phyloP scores from a whole-genome alignment of 495 filamentous ascomycete species.

The Podospora pseudocomata region DNA sequence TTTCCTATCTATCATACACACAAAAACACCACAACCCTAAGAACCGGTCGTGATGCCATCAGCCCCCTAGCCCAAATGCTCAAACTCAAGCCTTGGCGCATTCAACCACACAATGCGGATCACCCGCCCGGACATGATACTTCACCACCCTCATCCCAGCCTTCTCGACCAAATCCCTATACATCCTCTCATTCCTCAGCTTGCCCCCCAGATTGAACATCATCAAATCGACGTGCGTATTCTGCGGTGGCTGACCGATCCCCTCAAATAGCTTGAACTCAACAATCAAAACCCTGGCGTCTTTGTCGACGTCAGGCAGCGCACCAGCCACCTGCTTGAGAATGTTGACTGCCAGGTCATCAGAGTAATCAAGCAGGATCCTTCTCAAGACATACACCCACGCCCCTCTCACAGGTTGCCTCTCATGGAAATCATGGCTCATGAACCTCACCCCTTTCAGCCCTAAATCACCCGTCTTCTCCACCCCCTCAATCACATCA shows the following conservation, averaged over 20 bases:
- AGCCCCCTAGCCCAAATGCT: neutral
- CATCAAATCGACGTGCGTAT: slow-evolving; percentile 30
- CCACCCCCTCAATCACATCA: slow-evolving; percentile 37
- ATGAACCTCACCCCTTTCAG: slow-evolving; percentile 34
- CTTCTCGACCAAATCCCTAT: slow-evolving; percentile 12
- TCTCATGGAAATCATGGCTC: slow-evolving; percentile 40
- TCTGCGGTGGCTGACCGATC: slow-evolving; percentile 17
- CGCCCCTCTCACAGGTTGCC: slow-evolving; percentile 49
- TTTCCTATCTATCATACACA: neutral
- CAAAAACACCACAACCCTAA: neutral
- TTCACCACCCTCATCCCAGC: slow-evolving; percentile 27
- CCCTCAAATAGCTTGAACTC: slow-evolving; percentile 25
- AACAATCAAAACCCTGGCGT: slow-evolving; percentile 30
- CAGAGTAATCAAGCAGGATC: slow-evolving; percentile 53
- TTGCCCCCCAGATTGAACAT: slow-evolving; percentile 36
- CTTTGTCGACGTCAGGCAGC: slow-evolving; percentile 29
- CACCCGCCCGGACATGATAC: slow-evolving; percentile 19
- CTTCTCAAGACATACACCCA: slow-evolving; percentile 47
- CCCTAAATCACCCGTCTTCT: slow-evolving; percentile 11
- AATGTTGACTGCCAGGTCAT: slow-evolving; percentile 36
- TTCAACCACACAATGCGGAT: slow-evolving; percentile 27
- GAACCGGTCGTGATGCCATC: neutral
- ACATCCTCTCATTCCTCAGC: slow-evolving; percentile 27
- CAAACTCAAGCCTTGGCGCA: slow-evolving; percentile 18
- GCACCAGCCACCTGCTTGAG: slow-evolving; percentile 38